phyloP scores from a whole-genome alignment of 208 protist species.

The Crithidia thermophila region DNA sequence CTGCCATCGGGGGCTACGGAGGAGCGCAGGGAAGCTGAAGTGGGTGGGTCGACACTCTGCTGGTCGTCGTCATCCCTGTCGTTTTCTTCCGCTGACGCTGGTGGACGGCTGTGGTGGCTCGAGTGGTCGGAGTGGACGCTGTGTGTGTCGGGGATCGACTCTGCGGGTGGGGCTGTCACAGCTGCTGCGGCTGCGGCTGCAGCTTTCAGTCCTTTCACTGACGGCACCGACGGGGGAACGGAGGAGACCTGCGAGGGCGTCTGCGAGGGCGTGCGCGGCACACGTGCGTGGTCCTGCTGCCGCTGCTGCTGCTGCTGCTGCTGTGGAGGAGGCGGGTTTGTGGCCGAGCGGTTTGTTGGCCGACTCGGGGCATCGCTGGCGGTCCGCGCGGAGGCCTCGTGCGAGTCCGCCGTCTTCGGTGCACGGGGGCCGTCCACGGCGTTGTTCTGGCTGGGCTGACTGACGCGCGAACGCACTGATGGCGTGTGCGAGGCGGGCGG shows the following conservation, averaged over 20 bases:
- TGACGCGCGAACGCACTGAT: neutral
- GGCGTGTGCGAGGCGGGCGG: neutral
- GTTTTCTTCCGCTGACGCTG: no score
- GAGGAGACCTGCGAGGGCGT: slow-evolving; percentile 10
- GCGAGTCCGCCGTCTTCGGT: neutral
- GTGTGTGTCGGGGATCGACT: neutral
- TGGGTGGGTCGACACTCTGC: no score
- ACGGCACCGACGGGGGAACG: slow-evolving; percentile 1
- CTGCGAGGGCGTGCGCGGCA: neutral
- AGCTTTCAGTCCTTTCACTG: no score
- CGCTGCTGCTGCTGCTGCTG: slow-evolving; percentile 1
- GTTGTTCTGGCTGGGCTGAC: neutral
- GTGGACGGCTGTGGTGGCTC: no score
- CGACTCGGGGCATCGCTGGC: slow-evolving; percentile 2
- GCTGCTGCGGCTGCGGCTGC: no score
- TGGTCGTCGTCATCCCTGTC: no score
- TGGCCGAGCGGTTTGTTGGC: neutral
- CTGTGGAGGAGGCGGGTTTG: neutral
- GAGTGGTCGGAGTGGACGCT: slow-evolving; percentile 1
- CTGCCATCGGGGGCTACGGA: no score
- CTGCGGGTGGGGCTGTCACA: neutral
- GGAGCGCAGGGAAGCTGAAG: no score
- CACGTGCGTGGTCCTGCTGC: neutral
- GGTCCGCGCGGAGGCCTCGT: neutral
- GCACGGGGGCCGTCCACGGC: neutral